Conservation (phyloP, 495 filamentous ascomycete genomes). For the Amorphotheca resinae region DNA sequence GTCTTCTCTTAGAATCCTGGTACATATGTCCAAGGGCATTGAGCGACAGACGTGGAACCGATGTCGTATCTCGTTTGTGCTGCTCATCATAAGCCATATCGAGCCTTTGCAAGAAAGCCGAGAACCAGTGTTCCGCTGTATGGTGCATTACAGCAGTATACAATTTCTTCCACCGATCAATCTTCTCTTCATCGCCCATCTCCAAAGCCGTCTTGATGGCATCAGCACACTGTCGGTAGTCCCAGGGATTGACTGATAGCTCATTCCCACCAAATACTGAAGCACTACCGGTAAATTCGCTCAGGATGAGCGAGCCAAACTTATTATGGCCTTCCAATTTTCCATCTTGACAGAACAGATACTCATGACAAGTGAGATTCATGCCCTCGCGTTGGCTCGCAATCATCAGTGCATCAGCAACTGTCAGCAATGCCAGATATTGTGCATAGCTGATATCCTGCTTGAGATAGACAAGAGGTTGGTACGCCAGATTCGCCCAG, state of each 20-base stretch:
- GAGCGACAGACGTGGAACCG: conserved; percentile 69
- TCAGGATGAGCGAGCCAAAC: conserved; percentile 77
- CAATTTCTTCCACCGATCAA: conserved; percentile 60
- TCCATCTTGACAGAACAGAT: conserved; percentile 87
- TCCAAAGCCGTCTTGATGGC: conserved; percentile 72
- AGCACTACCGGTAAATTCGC: conserved; percentile 86
- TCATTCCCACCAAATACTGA: conserved; percentile 67
- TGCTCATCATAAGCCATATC: conserved; percentile 69
- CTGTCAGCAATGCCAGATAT: conserved; percentile 76
- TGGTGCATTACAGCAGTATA: conserved; percentile 62
- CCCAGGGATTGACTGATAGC: conserved; percentile 86
- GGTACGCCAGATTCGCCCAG: conserved; percentile 76
- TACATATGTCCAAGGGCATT: conserved; percentile 51
- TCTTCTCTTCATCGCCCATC: conserved; percentile 59
- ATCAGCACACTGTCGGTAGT: conserved; percentile 71
- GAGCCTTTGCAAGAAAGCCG: conserved; percentile 53
- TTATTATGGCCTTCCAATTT: conserved; percentile 51
- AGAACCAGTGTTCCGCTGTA: conserved; percentile 75
- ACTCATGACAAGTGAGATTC: conserved; percentile 90
- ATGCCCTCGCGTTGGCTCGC: conserved; percentile 89
- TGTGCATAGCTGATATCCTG: conserved; percentile 86
- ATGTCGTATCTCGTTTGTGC: conserved; percentile 65
- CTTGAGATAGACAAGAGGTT: conserved; percentile 86
- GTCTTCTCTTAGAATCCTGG: conserved; percentile 44
- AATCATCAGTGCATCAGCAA: conserved; percentile 85